Percentiles rank a stretch among this genome's conserved stretches.
phyloP scores from a whole-genome alignment of 768 basidiomycete genomes.

The Panus rudis region DNA sequence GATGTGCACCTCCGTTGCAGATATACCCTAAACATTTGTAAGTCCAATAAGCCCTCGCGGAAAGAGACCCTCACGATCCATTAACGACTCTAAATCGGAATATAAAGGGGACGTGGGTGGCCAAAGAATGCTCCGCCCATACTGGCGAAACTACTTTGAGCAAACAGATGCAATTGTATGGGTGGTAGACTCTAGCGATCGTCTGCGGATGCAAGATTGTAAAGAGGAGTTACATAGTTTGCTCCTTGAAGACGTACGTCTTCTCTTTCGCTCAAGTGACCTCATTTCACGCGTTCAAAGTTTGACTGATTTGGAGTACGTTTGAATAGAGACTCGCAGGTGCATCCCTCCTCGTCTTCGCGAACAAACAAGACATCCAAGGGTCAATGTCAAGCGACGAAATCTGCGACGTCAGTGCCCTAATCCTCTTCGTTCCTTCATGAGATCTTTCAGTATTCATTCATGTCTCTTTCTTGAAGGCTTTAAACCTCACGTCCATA shows the following conservation, averaged over 20 bases:
- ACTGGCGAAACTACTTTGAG: conserved; percentile 99
- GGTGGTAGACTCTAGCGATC: conserved; percentile 96
- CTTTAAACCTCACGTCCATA: conserved; percentile 74
- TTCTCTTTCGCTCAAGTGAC: conserved; percentile 1
- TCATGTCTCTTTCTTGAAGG: conserved; percentile 34
- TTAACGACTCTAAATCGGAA: neutral
- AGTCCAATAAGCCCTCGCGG: conserved; percentile 20
- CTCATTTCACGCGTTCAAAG: neutral
- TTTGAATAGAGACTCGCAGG: conserved; percentile 76
- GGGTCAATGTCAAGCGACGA: conserved; percentile 79
- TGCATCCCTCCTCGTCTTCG: conserved; percentile 93
- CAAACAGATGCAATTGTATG: conserved; percentile 97
- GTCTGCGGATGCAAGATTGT: conserved; percentile 86
- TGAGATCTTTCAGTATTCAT: neutral
- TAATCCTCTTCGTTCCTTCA: conserved; percentile 8
- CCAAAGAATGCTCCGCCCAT: conserved; percentile 90
- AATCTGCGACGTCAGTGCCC: conserved; percentile 78
- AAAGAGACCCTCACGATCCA: too few species aligned
- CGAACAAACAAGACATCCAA: conserved; percentile 95
- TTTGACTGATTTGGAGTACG: neutral
- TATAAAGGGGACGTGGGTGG: conserved; percentile 93
- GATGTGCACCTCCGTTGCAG: conserved; percentile 25
- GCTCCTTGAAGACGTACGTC: conserved; percentile 83
- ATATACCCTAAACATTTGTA: conserved; percentile 78
- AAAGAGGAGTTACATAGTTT: conserved; percentile 79